Base-by-base conservation (phyloP, 228 moss, liverwort and hornwort species). In the Sphagnum magellanicum region DNA sequence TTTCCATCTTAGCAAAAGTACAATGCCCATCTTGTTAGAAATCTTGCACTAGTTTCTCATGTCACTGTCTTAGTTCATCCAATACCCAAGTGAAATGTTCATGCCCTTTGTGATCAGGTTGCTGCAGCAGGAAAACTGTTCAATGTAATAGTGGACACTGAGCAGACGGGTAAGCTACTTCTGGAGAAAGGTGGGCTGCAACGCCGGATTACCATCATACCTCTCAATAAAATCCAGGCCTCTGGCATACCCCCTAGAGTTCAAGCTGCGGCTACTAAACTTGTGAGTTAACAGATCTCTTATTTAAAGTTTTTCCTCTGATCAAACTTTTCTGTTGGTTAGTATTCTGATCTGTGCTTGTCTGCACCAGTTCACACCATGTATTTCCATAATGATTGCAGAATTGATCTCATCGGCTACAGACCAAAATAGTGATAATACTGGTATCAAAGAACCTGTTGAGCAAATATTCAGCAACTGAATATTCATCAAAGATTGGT, bases 131-230 rank as follows among this genome's bases (percentile, higher is more conserved):
- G 91, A 50, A 98, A 88, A 74, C 84, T 98, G 70, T 98, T 84
- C 73, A 91, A 88, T 53, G 79, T 98, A 53, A 84, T 98, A 61
- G 98, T 98, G 70, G 98, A 98, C 73, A 89, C 85, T 66, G 98
- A 98, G 85, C 85, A 93, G 77, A 98, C 93, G 59, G 98, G 88
- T 53, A 98, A 98, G 81, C 77, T 98, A 32, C 90, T 98, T 49
- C 72, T 98, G 7, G 98, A 98, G 69, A 98, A 86, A 78, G 98
- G 93, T 81, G 93, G 91, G 49, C 82, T 98, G 50, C 87, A 89
- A 64, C 78, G 93, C 60, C 90, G 98, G 70, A 74, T 89, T 66
- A 98, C 98, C 48, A 98, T 93, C 51, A 98, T 98, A 67, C 98
- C 98, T 70, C 90, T 98, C 47, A 98, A 93, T 74, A 98, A 93